A percentile compares a stretch with the other conserved stretches of the same genome.
These are phyloP conservation scores for Blastomyces percursus DNA, from an alignment of 2,329 filamentous ascomycete genomes.

Conservation along the genomic window DNA sequence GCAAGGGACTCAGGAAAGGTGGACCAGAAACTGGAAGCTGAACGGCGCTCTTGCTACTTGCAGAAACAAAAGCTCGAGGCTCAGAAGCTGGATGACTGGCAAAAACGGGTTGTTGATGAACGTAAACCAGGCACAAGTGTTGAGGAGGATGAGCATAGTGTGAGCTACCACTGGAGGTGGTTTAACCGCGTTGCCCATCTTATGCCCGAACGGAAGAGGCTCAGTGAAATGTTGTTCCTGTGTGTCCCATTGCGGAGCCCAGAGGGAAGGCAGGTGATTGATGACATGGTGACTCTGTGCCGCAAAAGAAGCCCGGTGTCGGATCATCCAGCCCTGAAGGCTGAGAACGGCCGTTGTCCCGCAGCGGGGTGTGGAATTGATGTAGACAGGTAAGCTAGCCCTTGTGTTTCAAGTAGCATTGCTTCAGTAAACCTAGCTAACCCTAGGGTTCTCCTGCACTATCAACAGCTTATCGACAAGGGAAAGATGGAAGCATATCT, in stretches of 20 bases:
- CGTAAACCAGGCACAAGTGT: background rate
- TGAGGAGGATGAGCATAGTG: constrained; percentile 2
- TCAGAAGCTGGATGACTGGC: constrained; percentile 1
- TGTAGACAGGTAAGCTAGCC: background rate
- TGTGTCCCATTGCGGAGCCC: constrained; percentile 6
- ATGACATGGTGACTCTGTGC: constrained; percentile 7
- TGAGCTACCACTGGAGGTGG: constrained; percentile 7
- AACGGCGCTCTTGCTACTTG: background rate
- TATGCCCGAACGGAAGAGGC: constrained; percentile 8
- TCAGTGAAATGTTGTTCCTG: constrained; percentile 4
- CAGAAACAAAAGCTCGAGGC: constrained; percentile 3
- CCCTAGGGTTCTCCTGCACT: background rate
- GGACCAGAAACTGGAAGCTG: background rate
- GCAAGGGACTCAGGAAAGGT: background rate
- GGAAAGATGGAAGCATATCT: constrained; percentile 7
- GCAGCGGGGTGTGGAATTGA: background rate
- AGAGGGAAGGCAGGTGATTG: constrained; percentile 5
- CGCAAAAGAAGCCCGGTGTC: constrained; percentile 1
- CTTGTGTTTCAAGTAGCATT: background rate
- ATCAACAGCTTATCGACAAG: background rate
- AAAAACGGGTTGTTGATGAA: background rate
- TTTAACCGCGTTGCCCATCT: constrained; percentile 8
- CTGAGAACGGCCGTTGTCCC: background rate
- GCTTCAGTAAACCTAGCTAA: background rate
- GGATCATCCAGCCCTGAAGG: constrained; percentile 3